phyloP scores from a whole-genome alignment of 2,329 filamentous ascomycete genomes.

The Colletotrichum lindemuthianum region DNA sequence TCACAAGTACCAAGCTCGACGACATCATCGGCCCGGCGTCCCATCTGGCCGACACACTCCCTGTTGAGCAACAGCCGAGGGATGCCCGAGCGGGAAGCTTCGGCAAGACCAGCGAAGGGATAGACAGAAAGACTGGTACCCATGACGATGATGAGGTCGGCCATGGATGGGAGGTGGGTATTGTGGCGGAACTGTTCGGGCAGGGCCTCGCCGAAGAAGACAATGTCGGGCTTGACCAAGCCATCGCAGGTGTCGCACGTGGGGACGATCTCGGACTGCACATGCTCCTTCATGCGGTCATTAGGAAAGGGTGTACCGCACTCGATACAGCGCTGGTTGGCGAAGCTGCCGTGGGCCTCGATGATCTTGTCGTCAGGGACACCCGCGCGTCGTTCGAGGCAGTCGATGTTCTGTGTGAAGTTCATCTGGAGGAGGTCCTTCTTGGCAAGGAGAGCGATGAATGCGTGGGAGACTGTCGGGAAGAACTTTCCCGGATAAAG shows the following conservation, averaged over 20 bases:
- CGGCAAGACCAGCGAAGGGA: conserved; percentile 86
- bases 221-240: conserved; percentile 92
- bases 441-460: conserved; percentile 82
- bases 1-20: conserved; percentile 86
- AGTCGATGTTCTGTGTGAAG: conserved; percentile 99
- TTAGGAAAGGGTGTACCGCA: conserved; percentile 80
- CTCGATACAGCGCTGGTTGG: conserved; percentile 89
- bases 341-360: conserved; percentile 96
- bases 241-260: conserved; percentile 77
- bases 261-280: conserved; percentile 75
- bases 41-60: conserved; percentile 83
- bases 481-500: conserved; percentile 90
- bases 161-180: conserved; percentile 61
- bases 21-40: conserved; percentile 84
- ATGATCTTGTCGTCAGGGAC: conserved; percentile 84
- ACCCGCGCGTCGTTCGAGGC: conserved; percentile 87
- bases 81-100: conserved; percentile 66
- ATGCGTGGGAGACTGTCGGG: conserved; percentile 90
- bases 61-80: conserved; percentile 90
- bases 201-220: conserved; percentile 87
- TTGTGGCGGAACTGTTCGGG: conserved; percentile 49
- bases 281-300: conserved; percentile 76
- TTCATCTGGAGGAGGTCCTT: conserved; percentile 84
- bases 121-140: conserved; percentile 90
- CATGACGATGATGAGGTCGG: conserved; percentile 85